Base-by-base conservation (phyloP, 805 yeast species). In the Spathaspora passalidarum region DNA sequence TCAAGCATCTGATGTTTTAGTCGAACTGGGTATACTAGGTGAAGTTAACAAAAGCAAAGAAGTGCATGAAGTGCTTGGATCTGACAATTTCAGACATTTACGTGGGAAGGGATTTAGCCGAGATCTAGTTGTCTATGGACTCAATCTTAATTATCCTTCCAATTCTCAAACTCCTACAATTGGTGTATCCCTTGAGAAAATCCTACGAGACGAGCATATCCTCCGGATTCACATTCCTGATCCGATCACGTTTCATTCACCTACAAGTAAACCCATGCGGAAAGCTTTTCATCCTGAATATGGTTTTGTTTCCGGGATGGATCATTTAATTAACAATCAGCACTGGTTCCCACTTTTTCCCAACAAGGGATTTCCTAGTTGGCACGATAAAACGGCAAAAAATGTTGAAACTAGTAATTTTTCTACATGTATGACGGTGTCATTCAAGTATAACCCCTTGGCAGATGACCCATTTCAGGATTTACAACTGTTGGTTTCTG, bases 141-240 rank as follows among this genome's bases (percentile, higher is more conserved):
- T 72, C 3, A 13, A 29, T 6, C 14, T n/a, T n/a, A 29, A n/a
- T n/a, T n/a, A n/a, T n/a, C n/a, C 16, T 10, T 29, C 34, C 3
- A 29, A 6, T 29, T 29, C 16, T 4, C 13, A n/a, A n/a, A n/a
- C n/a, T n/a, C n/a, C n/a, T n/a, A n/a, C 13, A 13, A 10, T 29
- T 29, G 34, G 34, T 13, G n/a, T 29, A 29, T 29, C 34, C 10
- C n/a, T 8, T 29, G 34, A 29, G 34, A 29, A 29, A 29, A 29
- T 29, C 16, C 16, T n/a, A 8, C 10, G 16, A 29, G 14, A 29
- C 14, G 14, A 29, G 14, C 34, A 29, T 29, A 29, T 49, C 4
- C 42, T 75, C 9, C 65, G 69, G 44, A 45, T 75, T 6, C 79
- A 75, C 51, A 51, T 75, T 7, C 75, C 77, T 3, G 79, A 75